Conservation (phyloP, 2,329 filamentous ascomycete species). For the Fusarium sarcochroum region DNA sequence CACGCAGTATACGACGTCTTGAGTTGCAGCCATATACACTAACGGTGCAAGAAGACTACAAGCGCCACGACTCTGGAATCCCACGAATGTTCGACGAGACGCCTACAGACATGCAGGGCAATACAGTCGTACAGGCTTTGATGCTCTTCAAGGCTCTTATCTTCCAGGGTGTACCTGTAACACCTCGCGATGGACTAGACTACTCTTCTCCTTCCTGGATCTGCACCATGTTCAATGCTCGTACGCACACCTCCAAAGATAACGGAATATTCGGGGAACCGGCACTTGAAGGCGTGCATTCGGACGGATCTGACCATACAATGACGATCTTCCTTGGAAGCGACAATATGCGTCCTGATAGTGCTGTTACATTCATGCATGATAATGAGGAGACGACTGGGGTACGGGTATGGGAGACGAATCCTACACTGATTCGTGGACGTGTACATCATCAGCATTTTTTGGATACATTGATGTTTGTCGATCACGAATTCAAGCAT, state of each 20-base stretch:
- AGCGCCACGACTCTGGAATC: slow-evolving; percentile 48
- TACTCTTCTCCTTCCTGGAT: slow-evolving; percentile 45
- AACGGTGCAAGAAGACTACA: slow-evolving; percentile 48
- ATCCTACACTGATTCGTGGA: slow-evolving; percentile 38
- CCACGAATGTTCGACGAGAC: slow-evolving; percentile 47
- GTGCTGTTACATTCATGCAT: slow-evolving; percentile 49
- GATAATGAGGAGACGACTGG: slow-evolving; percentile 44
- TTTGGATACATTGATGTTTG: slow-evolving; percentile 46
- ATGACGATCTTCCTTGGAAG: slow-evolving; percentile 50
- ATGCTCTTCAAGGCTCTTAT: slow-evolving; percentile 50
- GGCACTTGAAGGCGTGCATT: slow-evolving; percentile 51
- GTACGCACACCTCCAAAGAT: slow-evolving; percentile 43
- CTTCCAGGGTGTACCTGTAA: slow-evolving; percentile 41
- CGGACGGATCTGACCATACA: slow-evolving; percentile 50
- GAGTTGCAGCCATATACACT: slow-evolving; percentile 48
- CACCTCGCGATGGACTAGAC: slow-evolving; percentile 43
- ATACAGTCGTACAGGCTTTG: slow-evolving; percentile 50
- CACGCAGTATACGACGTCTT: slow-evolving; percentile 44
- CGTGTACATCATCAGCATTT: slow-evolving; percentile 45
- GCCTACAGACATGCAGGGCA: slow-evolving; percentile 47
- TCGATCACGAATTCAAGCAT: slow-evolving; percentile 50
- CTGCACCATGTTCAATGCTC: slow-evolving; percentile 48
- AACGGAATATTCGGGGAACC: slow-evolving; percentile 46
- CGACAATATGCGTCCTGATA: slow-evolving; percentile 47
- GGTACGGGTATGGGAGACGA: slow-evolving; percentile 38